Percentiles rank a stretch among this genome's conserved stretches.
phyloP scores from a whole-genome alignment of 805 yeast species.

The Ogataea trehalophila region DNA sequence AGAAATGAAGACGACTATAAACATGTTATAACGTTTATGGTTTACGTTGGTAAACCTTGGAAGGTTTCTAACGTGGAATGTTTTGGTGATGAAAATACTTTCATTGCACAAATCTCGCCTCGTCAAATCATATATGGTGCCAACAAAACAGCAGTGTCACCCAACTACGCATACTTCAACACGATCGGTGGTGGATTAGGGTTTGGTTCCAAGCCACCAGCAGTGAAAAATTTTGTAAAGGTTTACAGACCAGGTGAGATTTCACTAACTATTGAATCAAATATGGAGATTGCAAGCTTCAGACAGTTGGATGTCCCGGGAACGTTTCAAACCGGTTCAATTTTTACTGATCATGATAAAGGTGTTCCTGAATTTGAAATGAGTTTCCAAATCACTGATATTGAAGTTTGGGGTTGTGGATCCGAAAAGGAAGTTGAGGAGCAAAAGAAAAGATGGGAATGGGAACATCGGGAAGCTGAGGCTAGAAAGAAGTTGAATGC shows the following conservation, averaged over 20 bases:
- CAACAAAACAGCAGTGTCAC: constrained; percentile 18
- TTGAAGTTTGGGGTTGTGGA: constrained; percentile 94
- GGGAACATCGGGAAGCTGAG: constrained; percentile 86
- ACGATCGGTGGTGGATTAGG: constrained; percentile 79
- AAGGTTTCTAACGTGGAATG: constrained; percentile 59
- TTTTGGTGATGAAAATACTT: constrained; percentile 59
- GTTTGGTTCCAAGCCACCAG: constrained; percentile 69
- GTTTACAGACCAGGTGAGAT: constrained; percentile 65
- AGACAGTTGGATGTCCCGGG: constrained; percentile 63
- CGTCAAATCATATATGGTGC: constrained; percentile 46
- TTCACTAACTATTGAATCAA: constrained; percentile 71
- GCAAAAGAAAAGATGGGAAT: constrained; percentile 76
- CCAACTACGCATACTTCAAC: constrained; percentile 55
- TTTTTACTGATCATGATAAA: constrained; percentile 11
- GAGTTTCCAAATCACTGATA: constrained; percentile 61
- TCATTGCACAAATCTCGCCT: constrained; percentile 68
- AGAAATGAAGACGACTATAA: constrained; percentile 32
- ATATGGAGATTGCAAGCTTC: constrained; percentile 76
- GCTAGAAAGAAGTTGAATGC: constrained; percentile 70
- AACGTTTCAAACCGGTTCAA: constrained; percentile 36
- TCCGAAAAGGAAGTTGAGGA: constrained; percentile 70
- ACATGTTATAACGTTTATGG: constrained; percentile 49
- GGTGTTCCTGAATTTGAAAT: constrained; percentile 53
- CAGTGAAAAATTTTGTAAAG: constrained; percentile 39
- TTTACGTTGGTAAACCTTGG: constrained; percentile 73